Evolutionary conservation across 768 basidiomycete species (phyloP).

Genomic region (Podaxis pistillaris): DNA sequence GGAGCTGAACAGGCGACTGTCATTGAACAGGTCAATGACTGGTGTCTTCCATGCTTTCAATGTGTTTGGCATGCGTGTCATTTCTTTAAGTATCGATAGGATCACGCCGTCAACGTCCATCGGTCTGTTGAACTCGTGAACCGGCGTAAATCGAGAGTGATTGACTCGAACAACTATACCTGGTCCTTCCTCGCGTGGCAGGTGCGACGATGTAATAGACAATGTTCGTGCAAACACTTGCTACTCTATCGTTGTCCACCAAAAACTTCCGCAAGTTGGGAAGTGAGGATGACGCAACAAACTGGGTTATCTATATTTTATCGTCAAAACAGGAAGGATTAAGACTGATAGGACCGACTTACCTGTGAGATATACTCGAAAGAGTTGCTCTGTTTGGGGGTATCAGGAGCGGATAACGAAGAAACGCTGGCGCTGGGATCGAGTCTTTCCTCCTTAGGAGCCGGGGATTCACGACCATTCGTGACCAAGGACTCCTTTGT

Average conservation of each 20-base stretch:
- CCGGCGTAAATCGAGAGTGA: not conserved
- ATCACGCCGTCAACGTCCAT: constrained; percentile 73
- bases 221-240: constrained; percentile 78
- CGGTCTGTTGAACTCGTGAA: constrained; percentile 42
- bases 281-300: constrained; percentile 64
- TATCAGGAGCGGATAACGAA: constrained; percentile 32
- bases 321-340: constrained; percentile 14
- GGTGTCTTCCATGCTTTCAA: constrained; percentile 83
- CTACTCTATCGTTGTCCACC: constrained; percentile 80
- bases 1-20: constrained; percentile 85
- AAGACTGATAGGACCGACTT: constrained; percentile 11
- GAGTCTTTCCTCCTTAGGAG: constrained; percentile 60
- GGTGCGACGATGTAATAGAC: constrained; percentile 83
- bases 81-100: constrained; percentile 69
- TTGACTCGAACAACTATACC: constrained; percentile 39
- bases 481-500: constrained; percentile 58
- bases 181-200: constrained; percentile 72
- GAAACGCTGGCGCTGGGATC: constrained; percentile 42
- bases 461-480: constrained; percentile 75
- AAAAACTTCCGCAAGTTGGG: constrained; percentile 79
- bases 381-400: constrained; percentile 29
- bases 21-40: constrained; percentile 79
- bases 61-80: constrained; percentile 74
- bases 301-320: constrained; percentile 60
- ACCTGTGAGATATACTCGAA: constrained; percentile 51